phyloP scores from a whole-genome alignment of 441 rosid genomes.

The Metrosideros polymorpha region DNA sequence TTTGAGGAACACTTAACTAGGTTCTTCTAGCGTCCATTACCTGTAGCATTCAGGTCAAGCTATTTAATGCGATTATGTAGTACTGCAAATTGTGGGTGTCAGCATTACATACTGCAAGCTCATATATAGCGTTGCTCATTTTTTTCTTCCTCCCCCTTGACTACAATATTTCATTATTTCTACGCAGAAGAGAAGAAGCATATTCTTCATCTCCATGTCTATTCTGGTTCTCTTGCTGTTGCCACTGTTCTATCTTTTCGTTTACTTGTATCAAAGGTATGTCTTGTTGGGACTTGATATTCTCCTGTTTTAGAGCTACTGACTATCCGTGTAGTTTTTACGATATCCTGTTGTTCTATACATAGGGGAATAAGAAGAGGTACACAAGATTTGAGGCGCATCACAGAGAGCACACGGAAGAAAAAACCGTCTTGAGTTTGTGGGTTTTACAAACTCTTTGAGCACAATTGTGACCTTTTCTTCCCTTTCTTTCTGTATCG shows the following conservation, averaged over 20 bases:
- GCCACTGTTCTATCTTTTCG: conserved; percentile 30
- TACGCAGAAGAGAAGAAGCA: conserved; percentile 24
- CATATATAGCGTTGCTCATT: background rate
- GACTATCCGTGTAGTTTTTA: background rate
- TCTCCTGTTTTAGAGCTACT: background rate
- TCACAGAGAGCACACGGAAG: conserved; percentile 26
- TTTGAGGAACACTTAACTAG: background rate
- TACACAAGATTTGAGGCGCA: conserved; percentile 31
- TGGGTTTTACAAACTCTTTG: background rate
- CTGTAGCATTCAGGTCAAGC: background rate
- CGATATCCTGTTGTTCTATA: background rate
- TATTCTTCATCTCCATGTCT: conserved; percentile 18
- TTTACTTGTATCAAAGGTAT: conserved; percentile 46
- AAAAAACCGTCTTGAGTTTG: conserved; percentile 28
- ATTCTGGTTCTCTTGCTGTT: conserved; percentile 29
- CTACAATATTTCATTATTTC: background rate
- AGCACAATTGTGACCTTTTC: background rate
- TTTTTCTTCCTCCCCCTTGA: background rate
- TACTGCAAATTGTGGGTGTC: background rate
- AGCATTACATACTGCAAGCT: background rate
- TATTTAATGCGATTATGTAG: background rate
- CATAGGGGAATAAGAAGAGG: conserved; percentile 38
- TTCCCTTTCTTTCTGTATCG: background rate
- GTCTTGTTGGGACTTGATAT: background rate
- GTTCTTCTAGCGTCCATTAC: background rate